phyloP scores from a whole-genome alignment of 345 rosid species.

The Syzygium jambos region DNA sequence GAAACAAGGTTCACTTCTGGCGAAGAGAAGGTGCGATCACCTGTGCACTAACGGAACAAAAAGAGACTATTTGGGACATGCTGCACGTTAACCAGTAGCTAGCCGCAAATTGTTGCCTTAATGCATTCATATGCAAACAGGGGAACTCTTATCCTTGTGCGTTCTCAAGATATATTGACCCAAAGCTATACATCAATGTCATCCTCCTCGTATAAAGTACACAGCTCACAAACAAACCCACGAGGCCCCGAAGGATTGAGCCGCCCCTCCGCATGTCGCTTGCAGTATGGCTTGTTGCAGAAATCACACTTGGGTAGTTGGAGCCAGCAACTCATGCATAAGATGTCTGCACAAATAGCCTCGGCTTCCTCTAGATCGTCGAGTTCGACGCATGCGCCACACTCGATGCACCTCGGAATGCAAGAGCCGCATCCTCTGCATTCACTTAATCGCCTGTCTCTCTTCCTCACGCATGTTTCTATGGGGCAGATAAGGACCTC shows the following conservation, averaged over 20 bases:
- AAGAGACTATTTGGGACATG: background rate
- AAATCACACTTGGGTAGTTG: slow-evolving; percentile 56
- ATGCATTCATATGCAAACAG: background rate
- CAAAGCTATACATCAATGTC: background rate
- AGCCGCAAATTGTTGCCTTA: too few relatives aligned
- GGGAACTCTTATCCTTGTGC: background rate
- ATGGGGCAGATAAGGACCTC: slow-evolving; percentile 51
- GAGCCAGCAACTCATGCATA: slow-evolving; percentile 71
- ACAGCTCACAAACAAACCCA: slow-evolving; percentile 52
- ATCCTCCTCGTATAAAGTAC: slow-evolving; percentile 8
- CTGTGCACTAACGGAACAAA: background rate
- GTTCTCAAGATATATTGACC: background rate
- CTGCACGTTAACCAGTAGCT: background rate
- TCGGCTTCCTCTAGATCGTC: slow-evolving; percentile 44
- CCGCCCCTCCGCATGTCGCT: slow-evolving; percentile 16
- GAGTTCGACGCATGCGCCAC: slow-evolving; percentile 34
- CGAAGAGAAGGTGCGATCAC: background rate
- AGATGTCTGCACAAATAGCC: slow-evolving; percentile 33
- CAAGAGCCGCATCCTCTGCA: slow-evolving; percentile 62
- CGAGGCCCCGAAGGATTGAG: slow-evolving; percentile 1
- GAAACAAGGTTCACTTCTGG: background rate
- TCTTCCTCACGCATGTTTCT: slow-evolving; percentile 18
- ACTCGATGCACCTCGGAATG: slow-evolving; percentile 58
- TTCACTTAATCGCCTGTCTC: slow-evolving; percentile 1
- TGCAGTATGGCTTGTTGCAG: slow-evolving; percentile 71